Conservation (phyloP, 495 filamentous ascomycete genomes). For the Cercophora newfieldiana region DNA sequence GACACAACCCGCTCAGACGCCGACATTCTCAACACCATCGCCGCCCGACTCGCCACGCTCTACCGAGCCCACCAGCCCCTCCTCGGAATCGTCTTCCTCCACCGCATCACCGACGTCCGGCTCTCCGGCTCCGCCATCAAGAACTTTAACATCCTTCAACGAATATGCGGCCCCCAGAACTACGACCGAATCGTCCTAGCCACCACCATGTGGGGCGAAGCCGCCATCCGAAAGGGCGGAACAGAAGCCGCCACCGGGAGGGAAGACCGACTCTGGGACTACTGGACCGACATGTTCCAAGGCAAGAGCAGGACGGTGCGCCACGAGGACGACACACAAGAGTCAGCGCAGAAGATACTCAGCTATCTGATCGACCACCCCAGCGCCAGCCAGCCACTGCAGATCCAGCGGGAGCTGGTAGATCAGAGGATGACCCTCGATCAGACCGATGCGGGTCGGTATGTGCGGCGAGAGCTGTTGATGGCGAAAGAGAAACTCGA, state of each 20-base stretch:
- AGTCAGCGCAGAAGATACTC: constrained; percentile 11
- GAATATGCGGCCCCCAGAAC: constrained; percentile 42
- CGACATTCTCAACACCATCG: constrained; percentile 42
- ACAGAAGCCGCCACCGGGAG: background rate
- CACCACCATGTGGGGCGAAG: constrained; percentile 45
- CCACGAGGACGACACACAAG: background rate
- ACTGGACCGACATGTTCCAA: constrained; percentile 5
- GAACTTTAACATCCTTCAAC: constrained; percentile 48
- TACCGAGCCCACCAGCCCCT: background rate
- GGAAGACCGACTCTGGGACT: constrained; percentile 1
- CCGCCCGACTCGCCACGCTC: constrained; percentile 14
- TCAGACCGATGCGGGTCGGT: constrained; percentile 36
- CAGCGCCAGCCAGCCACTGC: constrained; percentile 11
- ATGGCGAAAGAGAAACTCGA: constrained; percentile 21
- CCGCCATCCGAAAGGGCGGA: background rate
- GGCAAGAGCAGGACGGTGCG: background rate
- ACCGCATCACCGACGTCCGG: constrained; percentile 23
- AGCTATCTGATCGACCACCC: background rate
- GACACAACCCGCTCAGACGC: constrained; percentile 46
- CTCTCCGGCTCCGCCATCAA: constrained; percentile 41
- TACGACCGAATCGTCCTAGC: constrained; percentile 43
- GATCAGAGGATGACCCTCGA: constrained; percentile 29
- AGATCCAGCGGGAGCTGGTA: constrained; percentile 44
- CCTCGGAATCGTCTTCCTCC: constrained; percentile 20
- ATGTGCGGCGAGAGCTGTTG: constrained; percentile 25